Percentiles rank a stretch among this genome's conserved stretches.
phyloP scores from a whole-genome alignment of 1,139 yeast species.

The Saccharomycopsis hybrid region DNA sequence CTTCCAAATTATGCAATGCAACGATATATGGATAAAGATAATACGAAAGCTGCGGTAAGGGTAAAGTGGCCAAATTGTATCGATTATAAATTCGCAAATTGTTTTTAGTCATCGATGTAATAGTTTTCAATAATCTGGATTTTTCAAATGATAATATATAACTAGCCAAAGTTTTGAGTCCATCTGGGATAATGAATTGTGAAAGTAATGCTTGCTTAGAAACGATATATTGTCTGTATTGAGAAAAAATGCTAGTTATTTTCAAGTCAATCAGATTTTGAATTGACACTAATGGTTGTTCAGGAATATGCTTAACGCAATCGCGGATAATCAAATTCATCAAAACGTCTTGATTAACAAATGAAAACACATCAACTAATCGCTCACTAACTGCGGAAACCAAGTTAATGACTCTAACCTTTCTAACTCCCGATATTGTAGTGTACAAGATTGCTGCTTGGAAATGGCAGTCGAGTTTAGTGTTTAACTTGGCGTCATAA shows the following conservation, averaged over 20 bases:
- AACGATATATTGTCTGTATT: constrained; percentile 59
- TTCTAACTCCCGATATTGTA: constrained; percentile 64
- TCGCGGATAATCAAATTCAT: constrained; percentile 70
- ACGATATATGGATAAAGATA: constrained; percentile 78
- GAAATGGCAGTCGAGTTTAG: constrained; percentile 76
- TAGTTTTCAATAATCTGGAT: constrained; percentile 52
- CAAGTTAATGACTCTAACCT: constrained; percentile 77
- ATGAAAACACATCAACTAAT: constrained; percentile 66
- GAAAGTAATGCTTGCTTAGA: constrained; percentile 43
- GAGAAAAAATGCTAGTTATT: constrained; percentile 67
- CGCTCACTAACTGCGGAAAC: constrained; percentile 79
- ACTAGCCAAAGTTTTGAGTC: constrained; percentile 67
- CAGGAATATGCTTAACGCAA: constrained; percentile 54
- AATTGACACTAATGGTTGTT: constrained; percentile 53
- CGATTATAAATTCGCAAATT: constrained; percentile 59
- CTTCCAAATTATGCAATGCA: constrained; percentile 62
- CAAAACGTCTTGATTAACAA: constrained; percentile 80
- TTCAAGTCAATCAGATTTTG: constrained; percentile 59
- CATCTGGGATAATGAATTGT: constrained; percentile 76
- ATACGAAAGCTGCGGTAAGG: constrained; percentile 53
- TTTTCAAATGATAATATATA: constrained; percentile 67
- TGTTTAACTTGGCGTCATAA: constrained; percentile 71
- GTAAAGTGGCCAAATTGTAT: constrained; percentile 47
- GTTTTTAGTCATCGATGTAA: constrained; percentile 39
- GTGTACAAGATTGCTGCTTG: constrained; percentile 90